Base-by-base conservation (phyloP, 306 rosid species). In the Acacia melanoxylon region DNA sequence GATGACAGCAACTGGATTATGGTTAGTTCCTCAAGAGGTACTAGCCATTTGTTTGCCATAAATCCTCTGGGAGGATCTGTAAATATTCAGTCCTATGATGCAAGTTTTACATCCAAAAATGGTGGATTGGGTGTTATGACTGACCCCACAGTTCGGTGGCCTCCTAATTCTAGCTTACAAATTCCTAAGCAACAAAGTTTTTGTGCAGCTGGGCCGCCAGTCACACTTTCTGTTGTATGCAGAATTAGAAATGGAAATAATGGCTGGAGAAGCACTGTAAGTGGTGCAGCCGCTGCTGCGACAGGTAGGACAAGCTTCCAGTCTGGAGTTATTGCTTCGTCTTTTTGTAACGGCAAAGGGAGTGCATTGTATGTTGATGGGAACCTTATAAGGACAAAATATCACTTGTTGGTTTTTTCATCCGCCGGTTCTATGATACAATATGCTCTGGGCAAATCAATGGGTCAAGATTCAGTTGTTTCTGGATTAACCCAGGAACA, bases 11-110 rank as follows among this genome's bases (percentile, higher is more conserved):
- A 83, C 86, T 93, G 98, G 98, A 90, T 93, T 82, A 88, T 93
- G 93, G 87, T 93, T 84, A 91, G 97, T 82, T 93, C 98, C 73
- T 91, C 98, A 49, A 86, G 94, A 83, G 98, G 98, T 33, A 93
- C 98, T 51, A 91, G 88, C 84, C 98, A 93, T 86, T 87, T 93
- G 40, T 93, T 93, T 86, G 88, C 94, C 41, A 88, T 93, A 89
- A 93, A 90, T 88, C 94, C 94, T 85, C 58, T 74, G 48, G 97
- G 97, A 61, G 98, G 93, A 75, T 74, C 88, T 8, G 85, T 83
- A 51, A 84, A 90, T 79, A 76, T 89, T 56, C 87, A 82, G 69
- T 79, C 87, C 67, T 67, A 77, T 27, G 90, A 88, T 77, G 41
- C 82, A 78, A 79, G 77, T 81, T 76, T 83, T 54, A 81, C 82